Conservation (phyloP, 768 basidiomycete species). For the Pilatotrama ljubarskyi region DNA sequence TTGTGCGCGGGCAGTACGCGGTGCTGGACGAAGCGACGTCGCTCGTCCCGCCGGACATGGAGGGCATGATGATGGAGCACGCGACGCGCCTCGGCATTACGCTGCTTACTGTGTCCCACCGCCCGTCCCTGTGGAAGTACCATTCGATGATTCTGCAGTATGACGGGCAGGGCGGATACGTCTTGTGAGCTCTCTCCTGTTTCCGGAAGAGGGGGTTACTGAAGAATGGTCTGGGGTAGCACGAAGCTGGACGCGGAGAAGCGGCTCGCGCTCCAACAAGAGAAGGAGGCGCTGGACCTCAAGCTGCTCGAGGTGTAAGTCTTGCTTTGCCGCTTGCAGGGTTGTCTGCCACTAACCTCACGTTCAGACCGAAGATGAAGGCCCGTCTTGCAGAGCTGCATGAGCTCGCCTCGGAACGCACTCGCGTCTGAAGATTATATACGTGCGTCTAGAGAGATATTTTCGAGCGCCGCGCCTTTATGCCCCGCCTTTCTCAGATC, state of each 20-base stretch:
- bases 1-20: constrained; percentile 65
- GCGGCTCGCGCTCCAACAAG: constrained; percentile 87
- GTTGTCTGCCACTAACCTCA: neutral
- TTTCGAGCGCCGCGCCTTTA: too few relatives aligned
- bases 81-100: constrained; percentile 88
- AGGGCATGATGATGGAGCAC: constrained; percentile 93
- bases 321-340: neutral
- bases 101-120: constrained; percentile 91
- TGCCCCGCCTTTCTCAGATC: too few relatives aligned
- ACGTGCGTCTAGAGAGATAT: too few relatives aligned
- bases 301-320: constrained; percentile 87
- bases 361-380: constrained; percentile 77
- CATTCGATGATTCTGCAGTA: constrained; percentile 88
- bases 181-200: constrained; percentile 67
- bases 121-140: constrained; percentile 92
- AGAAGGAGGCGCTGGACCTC: constrained; percentile 86
- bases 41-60: constrained; percentile 89
- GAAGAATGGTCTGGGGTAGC: constrained; percentile 41
- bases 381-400: constrained; percentile 70
- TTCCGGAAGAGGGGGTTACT: too few relatives aligned
- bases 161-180: constrained; percentile 93
- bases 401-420: constrained; percentile 29
- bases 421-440: constrained; percentile 1
- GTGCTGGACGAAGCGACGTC: constrained; percentile 97
- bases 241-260: constrained; percentile 89